Evolutionary conservation across 352 stramenopile genomes (phyloP).

Genomic region (Globisporangium barbulae): DNA sequence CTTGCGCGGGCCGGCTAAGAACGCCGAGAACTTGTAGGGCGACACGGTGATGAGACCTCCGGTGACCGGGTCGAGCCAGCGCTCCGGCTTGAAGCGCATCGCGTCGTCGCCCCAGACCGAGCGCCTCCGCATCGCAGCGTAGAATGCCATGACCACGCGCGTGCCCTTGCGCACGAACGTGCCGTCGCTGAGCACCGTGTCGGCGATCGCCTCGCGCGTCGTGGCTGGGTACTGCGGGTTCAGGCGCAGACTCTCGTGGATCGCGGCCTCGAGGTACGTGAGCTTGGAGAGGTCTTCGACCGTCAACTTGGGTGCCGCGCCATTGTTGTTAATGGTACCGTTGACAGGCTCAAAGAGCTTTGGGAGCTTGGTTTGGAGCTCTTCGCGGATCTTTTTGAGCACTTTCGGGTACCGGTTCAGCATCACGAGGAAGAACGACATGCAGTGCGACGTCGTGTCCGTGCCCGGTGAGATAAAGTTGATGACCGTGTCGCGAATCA

Average conservation of each 20-base stretch:
- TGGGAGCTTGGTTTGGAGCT: conserved; percentile 25
- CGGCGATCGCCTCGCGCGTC: conserved; percentile 30
- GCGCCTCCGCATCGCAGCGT: conserved; percentile 40
- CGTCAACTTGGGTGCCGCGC: conserved; percentile 3
- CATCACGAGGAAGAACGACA: conserved; percentile 47
- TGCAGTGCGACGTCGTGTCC: conserved; percentile 44
- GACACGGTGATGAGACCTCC: conserved; percentile 36
- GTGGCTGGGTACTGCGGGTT: conserved; percentile 50
- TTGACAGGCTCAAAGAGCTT: conserved; percentile 9
- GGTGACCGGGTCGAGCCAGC: conserved; percentile 49
- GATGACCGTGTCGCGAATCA: conserved; percentile 50
- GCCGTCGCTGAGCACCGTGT: conserved; percentile 61
- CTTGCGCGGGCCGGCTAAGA: conserved; percentile 59
- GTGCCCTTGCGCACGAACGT: conserved; percentile 56
- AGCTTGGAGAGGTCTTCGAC: conserved; percentile 49
- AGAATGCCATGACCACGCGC: conserved; percentile 46
- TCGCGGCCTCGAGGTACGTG: conserved; percentile 53
- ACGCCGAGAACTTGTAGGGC: conserved; percentile 63
- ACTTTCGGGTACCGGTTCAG: conserved; percentile 37
- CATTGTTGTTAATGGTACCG: neutral
- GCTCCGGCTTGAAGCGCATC: conserved; percentile 52
- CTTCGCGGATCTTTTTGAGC: conserved; percentile 27
- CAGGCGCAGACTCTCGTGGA: conserved; percentile 64
- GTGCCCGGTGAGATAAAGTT: conserved; percentile 55
- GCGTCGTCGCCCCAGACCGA: conserved; percentile 66